Conservation (phyloP, 768 basidiomycete genomes). For the Tremella yokohamensis region DNA sequence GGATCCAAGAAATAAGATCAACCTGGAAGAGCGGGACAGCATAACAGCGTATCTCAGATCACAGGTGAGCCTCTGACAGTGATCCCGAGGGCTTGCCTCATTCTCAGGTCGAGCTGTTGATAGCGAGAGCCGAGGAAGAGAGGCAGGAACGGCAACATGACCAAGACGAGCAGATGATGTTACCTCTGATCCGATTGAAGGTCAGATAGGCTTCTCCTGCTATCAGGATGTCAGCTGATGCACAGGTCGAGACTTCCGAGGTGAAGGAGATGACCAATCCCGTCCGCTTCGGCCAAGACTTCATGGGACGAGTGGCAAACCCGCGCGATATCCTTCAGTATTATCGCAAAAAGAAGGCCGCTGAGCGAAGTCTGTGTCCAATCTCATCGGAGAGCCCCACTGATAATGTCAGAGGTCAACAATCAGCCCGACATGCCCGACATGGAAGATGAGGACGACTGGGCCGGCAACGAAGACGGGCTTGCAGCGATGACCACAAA, state of each 20-base stretch:
- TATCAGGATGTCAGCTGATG: slow-evolving; percentile 8
- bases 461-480: slow-evolving; percentile 62
- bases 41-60: slow-evolving; percentile 75
- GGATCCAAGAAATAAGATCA: slow-evolving; percentile 64
- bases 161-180: slow-evolving; percentile 54
- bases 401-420: slow-evolving; percentile 53
- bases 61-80: slow-evolving; percentile 56
- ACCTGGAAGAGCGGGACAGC: slow-evolving; percentile 70
- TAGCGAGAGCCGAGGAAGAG: slow-evolving; percentile 52
- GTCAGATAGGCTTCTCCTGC: slow-evolving; percentile 51
- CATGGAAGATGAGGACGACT: slow-evolving; percentile 57
- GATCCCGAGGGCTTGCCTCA: slow-evolving; percentile 3
- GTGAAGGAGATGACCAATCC: slow-evolving; percentile 91
- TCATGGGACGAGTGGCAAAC: slow-evolving; percentile 84
- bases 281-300: slow-evolving; percentile 93
- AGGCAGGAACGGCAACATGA: slow-evolving; percentile 40
- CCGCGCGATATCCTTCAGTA: slow-evolving; percentile 90
- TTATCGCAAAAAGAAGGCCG: slow-evolving; percentile 70
- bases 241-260: slow-evolving; percentile 81
- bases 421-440: slow-evolving; percentile 75
- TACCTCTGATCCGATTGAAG: slow-evolving; percentile 83
- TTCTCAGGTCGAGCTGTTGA: slow-evolving; percentile 68
- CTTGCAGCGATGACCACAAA: slow-evolving; percentile 32
- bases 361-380: slow-evolving; percentile 44
- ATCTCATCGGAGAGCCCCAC: neutral